A percentile compares a stretch with the other conserved stretches of the same genome.
phyloP scores from a whole-genome alignment of 306 rosid genomes.

The Malus asiatica region DNA sequence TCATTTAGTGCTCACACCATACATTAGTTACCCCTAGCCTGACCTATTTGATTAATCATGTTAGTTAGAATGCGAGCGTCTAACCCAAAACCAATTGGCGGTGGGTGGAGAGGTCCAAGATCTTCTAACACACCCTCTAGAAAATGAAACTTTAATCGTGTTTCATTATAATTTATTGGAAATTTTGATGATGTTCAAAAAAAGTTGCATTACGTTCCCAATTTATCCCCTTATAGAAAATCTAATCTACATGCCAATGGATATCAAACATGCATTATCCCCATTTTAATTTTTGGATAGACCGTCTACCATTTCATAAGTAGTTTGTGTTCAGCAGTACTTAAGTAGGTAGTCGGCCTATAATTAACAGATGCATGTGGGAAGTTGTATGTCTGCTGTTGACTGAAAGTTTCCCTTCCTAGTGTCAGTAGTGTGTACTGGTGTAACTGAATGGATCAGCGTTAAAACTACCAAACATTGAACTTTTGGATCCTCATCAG shows the following conservation, averaged over 20 bases:
- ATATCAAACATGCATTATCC: background rate
- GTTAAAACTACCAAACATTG: background rate
- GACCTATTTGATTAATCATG: background rate
- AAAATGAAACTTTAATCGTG: too few species aligned
- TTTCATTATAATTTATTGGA: background rate
- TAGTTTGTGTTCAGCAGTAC: background rate
- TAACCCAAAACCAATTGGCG: too few species aligned
- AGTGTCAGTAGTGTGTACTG: too few species aligned
- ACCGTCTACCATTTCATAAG: background rate
- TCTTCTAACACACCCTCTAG: too few species aligned
- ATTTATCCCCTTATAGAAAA: background rate
- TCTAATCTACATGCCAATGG: background rate
- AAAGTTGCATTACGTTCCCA: background rate
- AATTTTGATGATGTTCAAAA: background rate
- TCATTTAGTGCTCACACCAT: background rate
- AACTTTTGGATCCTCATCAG: background rate
- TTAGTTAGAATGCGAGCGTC: too few species aligned
- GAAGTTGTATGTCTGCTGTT: background rate
- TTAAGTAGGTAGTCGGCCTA: background rate
- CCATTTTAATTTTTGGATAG: background rate
- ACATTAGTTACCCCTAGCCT: background rate
- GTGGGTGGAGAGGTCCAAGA: too few species aligned
- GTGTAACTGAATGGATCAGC: background rate
- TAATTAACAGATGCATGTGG: background rate
- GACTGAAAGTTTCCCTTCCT: background rate